These are phyloP conservation scores for Sclerotiophoma versabilis DNA, from an alignment of 2,329 filamentous ascomycete species.

Conservation along the genomic window DNA sequence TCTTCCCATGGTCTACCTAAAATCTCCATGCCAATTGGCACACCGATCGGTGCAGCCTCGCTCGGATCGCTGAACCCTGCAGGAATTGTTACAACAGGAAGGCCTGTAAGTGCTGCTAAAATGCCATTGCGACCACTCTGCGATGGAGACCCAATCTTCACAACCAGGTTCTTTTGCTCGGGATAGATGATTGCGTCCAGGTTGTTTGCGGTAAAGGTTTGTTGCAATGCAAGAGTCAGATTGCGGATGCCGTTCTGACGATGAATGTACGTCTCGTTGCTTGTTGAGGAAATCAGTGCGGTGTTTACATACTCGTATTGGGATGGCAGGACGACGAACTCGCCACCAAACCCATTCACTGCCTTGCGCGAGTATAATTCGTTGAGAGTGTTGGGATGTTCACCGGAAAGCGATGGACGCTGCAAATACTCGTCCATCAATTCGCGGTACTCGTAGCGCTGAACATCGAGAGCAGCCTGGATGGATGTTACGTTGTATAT, in stretches of 20 bases:
- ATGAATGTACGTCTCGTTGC: slow-evolving; percentile 58
- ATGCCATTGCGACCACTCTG: slow-evolving; percentile 69
- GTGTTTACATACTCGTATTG: slow-evolving; percentile 64
- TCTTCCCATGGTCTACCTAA: slow-evolving; percentile 65
- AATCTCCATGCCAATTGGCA: slow-evolving; percentile 72
- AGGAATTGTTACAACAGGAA: slow-evolving; percentile 62
- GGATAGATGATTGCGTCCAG: slow-evolving; percentile 70
- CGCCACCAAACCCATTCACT: slow-evolving; percentile 42
- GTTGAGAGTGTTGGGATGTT: slow-evolving; percentile 55
- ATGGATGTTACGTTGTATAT: slow-evolving; percentile 63
- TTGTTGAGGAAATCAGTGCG: slow-evolving; percentile 60
- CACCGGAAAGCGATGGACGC: slow-evolving; percentile 51
- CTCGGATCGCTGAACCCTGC: slow-evolving; percentile 60
- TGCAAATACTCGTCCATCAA: slow-evolving; percentile 64
- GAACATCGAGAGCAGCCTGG: slow-evolving; percentile 61
- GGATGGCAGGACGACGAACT: slow-evolving; percentile 67
- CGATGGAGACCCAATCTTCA: slow-evolving; percentile 62
- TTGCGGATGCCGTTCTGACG: slow-evolving; percentile 59
- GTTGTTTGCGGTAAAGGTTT: slow-evolving; percentile 57
- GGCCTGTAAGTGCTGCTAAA: slow-evolving; percentile 61
- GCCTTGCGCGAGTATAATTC: slow-evolving; percentile 57
- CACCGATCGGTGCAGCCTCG: slow-evolving; percentile 60
- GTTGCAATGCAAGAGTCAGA: slow-evolving; percentile 60
- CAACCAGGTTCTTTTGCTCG: slow-evolving; percentile 69
- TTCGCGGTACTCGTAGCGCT: slow-evolving; percentile 67